Conservation (phyloP, 2,329 filamentous ascomycete species). For the Domatiomyces globalis region DNA sequence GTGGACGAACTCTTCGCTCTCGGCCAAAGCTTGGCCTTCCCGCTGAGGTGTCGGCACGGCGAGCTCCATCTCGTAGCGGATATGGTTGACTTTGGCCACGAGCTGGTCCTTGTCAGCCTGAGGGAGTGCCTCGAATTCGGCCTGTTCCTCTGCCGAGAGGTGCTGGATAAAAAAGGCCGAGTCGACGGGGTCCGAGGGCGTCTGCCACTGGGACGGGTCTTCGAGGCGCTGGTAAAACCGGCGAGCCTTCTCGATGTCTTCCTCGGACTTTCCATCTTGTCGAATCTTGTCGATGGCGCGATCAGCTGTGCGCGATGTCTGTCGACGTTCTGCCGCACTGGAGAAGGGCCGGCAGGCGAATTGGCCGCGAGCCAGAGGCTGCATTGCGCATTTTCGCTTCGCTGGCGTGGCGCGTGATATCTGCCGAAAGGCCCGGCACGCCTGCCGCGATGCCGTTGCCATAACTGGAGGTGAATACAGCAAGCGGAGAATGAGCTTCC, state of each 20-base stretch:
- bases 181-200: conserved; percentile 7
- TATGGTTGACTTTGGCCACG: conserved; percentile 14
- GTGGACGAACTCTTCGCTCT: background rate
- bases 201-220: conserved; percentile 7
- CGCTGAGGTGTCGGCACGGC: background rate
- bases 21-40: background rate
- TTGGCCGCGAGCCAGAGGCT: background rate
- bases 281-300: background rate
- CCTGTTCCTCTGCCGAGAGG: conserved; percentile 14
- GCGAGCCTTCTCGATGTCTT: conserved; percentile 1
- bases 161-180: background rate
- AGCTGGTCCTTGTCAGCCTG: conserved; percentile 9
- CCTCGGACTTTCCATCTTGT: background rate
- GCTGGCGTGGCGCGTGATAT: conserved; percentile 9
- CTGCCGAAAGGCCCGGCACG: conserved; percentile 14
- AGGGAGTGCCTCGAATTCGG: conserved; percentile 15
- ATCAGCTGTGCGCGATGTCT: background rate
- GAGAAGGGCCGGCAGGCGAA: conserved; percentile 2
- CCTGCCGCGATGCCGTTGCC: conserved; percentile 16
- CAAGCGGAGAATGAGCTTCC: background rate
- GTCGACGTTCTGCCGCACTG: background rate
- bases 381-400: conserved; percentile 10
- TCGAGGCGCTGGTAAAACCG: conserved; percentile 6
- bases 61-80: conserved; percentile 12
- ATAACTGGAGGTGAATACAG: conserved; percentile 5